Conservation (phyloP, 1,284 basidiomycete species). For the Apiotrichum montevideense region DNA sequence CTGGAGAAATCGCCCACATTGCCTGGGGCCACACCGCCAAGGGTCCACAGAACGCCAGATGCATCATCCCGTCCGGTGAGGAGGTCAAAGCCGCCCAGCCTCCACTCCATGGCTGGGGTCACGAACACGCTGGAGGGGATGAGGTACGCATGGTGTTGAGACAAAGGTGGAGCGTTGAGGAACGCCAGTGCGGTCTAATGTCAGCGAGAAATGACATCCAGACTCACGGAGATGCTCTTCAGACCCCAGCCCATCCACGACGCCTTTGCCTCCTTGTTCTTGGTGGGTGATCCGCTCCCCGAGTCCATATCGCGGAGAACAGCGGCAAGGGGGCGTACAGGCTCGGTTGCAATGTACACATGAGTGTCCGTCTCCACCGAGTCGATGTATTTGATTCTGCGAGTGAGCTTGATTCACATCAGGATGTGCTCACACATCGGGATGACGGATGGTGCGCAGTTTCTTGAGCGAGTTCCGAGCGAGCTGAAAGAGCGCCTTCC, state of each 20-base stretch:
- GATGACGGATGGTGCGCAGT: constrained; percentile 85
- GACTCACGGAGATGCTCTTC: constrained; percentile 74
- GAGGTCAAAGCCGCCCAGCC: constrained; percentile 87
- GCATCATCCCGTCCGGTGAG: constrained; percentile 53
- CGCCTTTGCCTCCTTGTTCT: constrained; percentile 59
- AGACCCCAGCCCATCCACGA: constrained; percentile 95
- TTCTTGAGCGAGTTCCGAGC: constrained; percentile 89
- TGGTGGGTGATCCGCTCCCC: constrained; percentile 26
- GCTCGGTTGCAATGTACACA: constrained; percentile 92
- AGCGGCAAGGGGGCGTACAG: constrained; percentile 68
- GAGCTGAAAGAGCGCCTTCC: constrained; percentile 62
- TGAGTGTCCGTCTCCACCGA: constrained; percentile 79
- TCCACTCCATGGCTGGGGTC: constrained; percentile 82
- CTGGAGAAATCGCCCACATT: constrained; percentile 55
- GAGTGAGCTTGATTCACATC: neutral
- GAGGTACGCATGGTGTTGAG: constrained; percentile 79
- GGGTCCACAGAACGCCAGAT: constrained; percentile 53
- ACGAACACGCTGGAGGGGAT: constrained; percentile 75
- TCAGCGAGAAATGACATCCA: neutral
- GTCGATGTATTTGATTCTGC: constrained; percentile 80
- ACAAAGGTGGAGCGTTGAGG: constrained; percentile 75
- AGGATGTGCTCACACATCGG: constrained; percentile 58
- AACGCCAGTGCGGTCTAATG: constrained; percentile 79
- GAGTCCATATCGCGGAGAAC: constrained; percentile 58
- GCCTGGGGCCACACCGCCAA: constrained; percentile 63